Evolutionary conservation across 148 eudicot species (phyloP).

Genomic region (Suaeda aralocaspica): DNA sequence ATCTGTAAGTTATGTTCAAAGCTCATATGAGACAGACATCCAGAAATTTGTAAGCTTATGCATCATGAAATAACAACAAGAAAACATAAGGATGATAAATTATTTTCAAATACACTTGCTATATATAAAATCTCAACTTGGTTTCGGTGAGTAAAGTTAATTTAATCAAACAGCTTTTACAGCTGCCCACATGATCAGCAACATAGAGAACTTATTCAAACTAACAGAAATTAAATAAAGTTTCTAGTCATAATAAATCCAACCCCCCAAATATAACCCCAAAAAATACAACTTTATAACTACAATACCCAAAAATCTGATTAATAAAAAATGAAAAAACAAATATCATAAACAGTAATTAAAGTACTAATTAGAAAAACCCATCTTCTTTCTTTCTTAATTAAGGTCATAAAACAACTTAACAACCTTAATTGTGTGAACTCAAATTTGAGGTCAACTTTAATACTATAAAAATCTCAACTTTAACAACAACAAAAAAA

Average conservation of each 20-base stretch:
- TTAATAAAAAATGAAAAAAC: neutral
- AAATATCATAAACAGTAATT: neutral
- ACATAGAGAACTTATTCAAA: neutral
- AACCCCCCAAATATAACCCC: neutral
- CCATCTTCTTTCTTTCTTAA: neutral
- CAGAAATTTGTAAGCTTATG: neutral
- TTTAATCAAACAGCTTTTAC: neutral
- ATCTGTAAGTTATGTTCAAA: conserved; percentile 15
- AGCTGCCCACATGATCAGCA: conserved; percentile 10
- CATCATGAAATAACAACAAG: neutral
- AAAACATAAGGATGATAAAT: neutral
- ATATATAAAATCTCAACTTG: neutral
- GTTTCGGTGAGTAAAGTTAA: neutral
- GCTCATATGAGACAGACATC: neutral
- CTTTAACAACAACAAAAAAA: too few relatives aligned
- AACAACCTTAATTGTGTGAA: neutral
- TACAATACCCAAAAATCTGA: neutral
- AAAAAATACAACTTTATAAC: neutral
- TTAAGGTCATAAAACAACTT: neutral
- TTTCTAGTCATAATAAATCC: neutral
- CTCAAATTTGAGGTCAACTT: neutral
- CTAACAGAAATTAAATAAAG: neutral
- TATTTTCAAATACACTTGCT: neutral
- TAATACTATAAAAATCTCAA: neutral
- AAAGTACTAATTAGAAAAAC: neutral